Base-by-base conservation (phyloP, 139 green algal genomes). In the Trebouxia sp. region DNA sequence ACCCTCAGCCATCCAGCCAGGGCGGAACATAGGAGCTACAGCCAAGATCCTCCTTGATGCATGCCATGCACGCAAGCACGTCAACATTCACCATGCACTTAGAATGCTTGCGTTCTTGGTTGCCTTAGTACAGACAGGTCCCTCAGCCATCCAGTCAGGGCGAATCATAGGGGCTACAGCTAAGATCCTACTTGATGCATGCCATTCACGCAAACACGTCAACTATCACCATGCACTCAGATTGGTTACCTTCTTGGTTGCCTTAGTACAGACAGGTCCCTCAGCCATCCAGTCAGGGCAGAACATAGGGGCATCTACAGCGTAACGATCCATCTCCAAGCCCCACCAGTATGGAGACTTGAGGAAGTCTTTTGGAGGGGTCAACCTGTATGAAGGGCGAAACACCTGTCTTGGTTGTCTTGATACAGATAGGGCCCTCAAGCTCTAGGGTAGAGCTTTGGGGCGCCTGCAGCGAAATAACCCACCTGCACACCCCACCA, bases 331-430 rank as follows among this genome's bases (percentile, higher is more conserved):
- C 32, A 72, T 42, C 62, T 72, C 32, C 35, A 72, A 24, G 14
- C 32, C 62, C 62, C 62, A 72, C 62, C 62, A 72, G 15, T 72
- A 72, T 10, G 62, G 62, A 0, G 62, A 72, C 62, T 72, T 72
- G 14, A 45, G 32, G 28, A 72, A 72, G 35, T 35, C 62, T 12
- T 32, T 11, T 14, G 62, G 62, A 6, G n/a, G 42, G 7, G n/a
- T 72, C 2, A 72, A 28, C 62, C 62, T 72, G 62, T 17, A 72
- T n/a, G n/a, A n/a, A n/a, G n/a, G n/a, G n/a, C n/a, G n/a, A n/a
- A n/a, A n/a, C n/a, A n/a, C n/a, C n/a, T n/a, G n/a, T 72, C 5
- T 72, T 72, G 55, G 8, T 15, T 38, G 55, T 24, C 55, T 65
- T 28, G 32, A 22, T 28, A 26, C n/a, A 39, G 11, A 26, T 12